A percentile compares a stretch with the other conserved stretches of the same genome.
Evolutionary conservation across 2,329 filamentous ascomycete species (phyloP).

Genomic region (Fusarium secorum): DNA sequence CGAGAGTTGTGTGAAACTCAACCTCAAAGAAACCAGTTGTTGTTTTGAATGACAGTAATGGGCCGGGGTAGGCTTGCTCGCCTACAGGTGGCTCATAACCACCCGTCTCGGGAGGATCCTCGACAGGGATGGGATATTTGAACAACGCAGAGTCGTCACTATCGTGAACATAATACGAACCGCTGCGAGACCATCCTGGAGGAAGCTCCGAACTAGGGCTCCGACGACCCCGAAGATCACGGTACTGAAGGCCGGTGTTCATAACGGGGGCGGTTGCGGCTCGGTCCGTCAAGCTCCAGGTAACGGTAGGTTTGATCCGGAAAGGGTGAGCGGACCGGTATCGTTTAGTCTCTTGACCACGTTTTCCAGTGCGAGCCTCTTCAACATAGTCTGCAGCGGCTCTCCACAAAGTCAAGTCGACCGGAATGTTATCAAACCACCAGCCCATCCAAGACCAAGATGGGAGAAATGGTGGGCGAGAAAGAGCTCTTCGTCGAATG

Average conservation of each 20-base stretch:
- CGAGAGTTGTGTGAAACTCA: slow-evolving; percentile 49
- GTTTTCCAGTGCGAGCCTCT: slow-evolving; percentile 45
- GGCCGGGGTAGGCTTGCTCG: slow-evolving; percentile 48
- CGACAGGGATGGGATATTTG: slow-evolving; percentile 53
- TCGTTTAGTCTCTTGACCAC: slow-evolving; percentile 46
- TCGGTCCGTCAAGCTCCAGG: slow-evolving; percentile 53
- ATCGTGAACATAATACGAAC: slow-evolving; percentile 51
- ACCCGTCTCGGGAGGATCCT: slow-evolving; percentile 44
- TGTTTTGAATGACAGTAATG: slow-evolving; percentile 52
- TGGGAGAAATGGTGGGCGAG: slow-evolving; percentile 50
- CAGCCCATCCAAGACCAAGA: slow-evolving; percentile 60
- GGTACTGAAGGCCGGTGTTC: slow-evolving; percentile 51
- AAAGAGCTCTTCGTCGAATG: slow-evolving; percentile 50
- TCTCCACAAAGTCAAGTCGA: slow-evolving; percentile 53
- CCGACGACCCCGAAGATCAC: slow-evolving; percentile 49
- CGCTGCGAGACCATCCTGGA: slow-evolving; percentile 51
- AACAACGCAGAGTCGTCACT: slow-evolving; percentile 51
- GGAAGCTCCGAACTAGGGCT: slow-evolving; percentile 46
- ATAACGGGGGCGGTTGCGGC: slow-evolving; percentile 45
- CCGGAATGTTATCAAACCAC: slow-evolving; percentile 55
- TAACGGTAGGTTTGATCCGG: slow-evolving; percentile 49
- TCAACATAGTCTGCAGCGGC: slow-evolving; percentile 55
- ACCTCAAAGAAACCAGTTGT: slow-evolving; percentile 52
- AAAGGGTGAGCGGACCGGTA: slow-evolving; percentile 50
- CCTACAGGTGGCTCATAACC: slow-evolving; percentile 43